These are phyloP conservation scores for Xylariaceae sp. DNA, from an alignment of 2,329 filamentous ascomycete species.

Conservation along the genomic window DNA sequence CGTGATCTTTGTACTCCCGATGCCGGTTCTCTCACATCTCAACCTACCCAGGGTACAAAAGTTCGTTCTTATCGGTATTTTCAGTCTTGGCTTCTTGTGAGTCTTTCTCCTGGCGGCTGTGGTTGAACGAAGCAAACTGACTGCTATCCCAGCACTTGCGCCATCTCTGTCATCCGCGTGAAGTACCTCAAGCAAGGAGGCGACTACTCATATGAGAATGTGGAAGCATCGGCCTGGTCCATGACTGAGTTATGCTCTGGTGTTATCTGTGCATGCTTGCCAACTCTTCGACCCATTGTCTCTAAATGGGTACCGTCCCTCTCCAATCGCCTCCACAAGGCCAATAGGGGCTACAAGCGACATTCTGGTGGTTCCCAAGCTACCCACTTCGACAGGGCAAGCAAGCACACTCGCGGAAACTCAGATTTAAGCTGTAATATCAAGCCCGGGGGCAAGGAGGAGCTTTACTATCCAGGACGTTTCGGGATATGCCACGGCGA, in stretches of 20 bases:
- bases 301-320: constrained; percentile 29
- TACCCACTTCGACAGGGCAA: constrained; percentile 10
- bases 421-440: constrained; percentile 18
- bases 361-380: constrained; percentile 9
- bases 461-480: constrained; percentile 13
- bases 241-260: constrained; percentile 41
- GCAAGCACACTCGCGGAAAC: constrained; percentile 17
- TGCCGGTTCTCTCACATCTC: constrained; percentile 39
- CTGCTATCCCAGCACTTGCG: constrained; percentile 35
- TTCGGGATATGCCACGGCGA: constrained; percentile 7
- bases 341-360: constrained; percentile 9
- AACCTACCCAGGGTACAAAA: constrained; percentile 40
- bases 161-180: constrained; percentile 44
- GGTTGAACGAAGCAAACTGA: not conserved
- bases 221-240: constrained; percentile 41
- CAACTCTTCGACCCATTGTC: constrained; percentile 39
- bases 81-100: constrained; percentile 45
- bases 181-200: constrained; percentile 39
- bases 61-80: constrained; percentile 40
- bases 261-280: constrained; percentile 42
- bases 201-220: constrained; percentile 44
- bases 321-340: constrained; percentile 23
- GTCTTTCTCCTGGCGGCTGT: constrained; percentile 12
- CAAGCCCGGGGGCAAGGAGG: constrained; percentile 6
- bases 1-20: constrained; percentile 40